Evolutionary conservation across 2,329 filamentous ascomycete genomes (phyloP).

Genomic region (Ramichloridium luteum): DNA sequence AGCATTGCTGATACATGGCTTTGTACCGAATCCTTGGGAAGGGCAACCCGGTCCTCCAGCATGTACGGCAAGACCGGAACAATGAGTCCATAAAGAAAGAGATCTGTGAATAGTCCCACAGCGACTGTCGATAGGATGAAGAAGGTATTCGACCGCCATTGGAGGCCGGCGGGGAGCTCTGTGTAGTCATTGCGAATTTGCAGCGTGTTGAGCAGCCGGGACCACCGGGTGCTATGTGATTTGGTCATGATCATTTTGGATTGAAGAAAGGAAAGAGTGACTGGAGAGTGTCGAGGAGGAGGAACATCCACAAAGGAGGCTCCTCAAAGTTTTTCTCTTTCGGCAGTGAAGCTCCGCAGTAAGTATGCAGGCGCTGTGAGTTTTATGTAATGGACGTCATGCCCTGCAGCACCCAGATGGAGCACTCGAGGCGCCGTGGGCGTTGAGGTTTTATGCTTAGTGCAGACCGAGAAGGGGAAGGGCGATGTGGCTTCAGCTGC

Average conservation of each 20-base stretch:
- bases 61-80: conserved; percentile 49
- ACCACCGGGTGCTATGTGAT: no score
- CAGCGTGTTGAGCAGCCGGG: conserved; percentile 22
- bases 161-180: conserved; percentile 26
- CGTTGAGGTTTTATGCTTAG: no score
- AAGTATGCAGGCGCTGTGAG: no score
- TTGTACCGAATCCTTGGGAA: conserved; percentile 40
- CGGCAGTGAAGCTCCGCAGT: no score
- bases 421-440: no score
- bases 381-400: no score
- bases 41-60: conserved; percentile 38
- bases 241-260: conserved; percentile 4
- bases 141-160: conserved; percentile 45
- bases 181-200: conserved; percentile 25
- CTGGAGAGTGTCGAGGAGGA: conserved; percentile 3
- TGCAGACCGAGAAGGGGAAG: no score
- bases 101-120: conserved; percentile 44
- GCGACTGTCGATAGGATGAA: conserved; percentile 49
- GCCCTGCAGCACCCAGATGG: no score
- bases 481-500: no score
- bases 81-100: conserved; percentile 48
- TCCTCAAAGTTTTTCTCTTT: no score
- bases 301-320: not conserved
- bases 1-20: conserved; percentile 41
- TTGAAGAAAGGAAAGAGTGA: conserved; percentile 6